phyloP scores from a whole-genome alignment of 2,329 filamentous ascomycete genomes.

The Tolypocladium capitatum region DNA sequence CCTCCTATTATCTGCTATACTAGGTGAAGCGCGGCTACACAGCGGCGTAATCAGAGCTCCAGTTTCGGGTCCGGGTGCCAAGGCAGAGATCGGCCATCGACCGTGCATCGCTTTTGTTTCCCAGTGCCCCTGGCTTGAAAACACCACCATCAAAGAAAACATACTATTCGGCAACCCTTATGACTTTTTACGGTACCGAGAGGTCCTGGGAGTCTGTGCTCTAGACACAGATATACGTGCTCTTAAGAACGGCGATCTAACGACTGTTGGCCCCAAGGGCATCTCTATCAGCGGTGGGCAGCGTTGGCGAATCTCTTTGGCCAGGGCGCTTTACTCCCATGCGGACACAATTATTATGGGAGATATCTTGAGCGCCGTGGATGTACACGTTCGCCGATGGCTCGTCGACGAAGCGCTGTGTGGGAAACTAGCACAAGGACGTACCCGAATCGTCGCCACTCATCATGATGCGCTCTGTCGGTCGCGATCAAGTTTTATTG shows the following conservation, averaged over 20 bases:
- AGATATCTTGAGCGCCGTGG: not conserved
- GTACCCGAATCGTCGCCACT: not conserved
- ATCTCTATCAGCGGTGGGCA: not conserved
- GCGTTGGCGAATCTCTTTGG: not conserved
- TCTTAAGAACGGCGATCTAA: not conserved
- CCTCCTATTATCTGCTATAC: not conserved
- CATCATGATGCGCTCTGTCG: not conserved
- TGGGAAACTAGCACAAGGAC: not conserved
- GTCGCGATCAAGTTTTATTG: not conserved
- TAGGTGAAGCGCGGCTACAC: not conserved
- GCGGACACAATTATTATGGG: not conserved
- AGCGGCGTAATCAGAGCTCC: not conserved
- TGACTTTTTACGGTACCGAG: not conserved
- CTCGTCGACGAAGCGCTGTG: not conserved
- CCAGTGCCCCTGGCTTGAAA: not conserved
- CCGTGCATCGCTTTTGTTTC: not conserved
- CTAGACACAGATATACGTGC: not conserved
- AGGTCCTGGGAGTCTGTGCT: not conserved
- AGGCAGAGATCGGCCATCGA: not conserved
- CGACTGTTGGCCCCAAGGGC: not conserved
- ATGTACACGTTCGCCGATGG: not conserved
- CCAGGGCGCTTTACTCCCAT: not conserved
- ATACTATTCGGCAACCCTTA: not conserved
- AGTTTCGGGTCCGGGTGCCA: not conserved
- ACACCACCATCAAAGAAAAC: not conserved